Percentiles rank a stretch among this genome's conserved stretches.
Conservation (phyloP, 345 rosid species). For the Firmiana major region DNA sequence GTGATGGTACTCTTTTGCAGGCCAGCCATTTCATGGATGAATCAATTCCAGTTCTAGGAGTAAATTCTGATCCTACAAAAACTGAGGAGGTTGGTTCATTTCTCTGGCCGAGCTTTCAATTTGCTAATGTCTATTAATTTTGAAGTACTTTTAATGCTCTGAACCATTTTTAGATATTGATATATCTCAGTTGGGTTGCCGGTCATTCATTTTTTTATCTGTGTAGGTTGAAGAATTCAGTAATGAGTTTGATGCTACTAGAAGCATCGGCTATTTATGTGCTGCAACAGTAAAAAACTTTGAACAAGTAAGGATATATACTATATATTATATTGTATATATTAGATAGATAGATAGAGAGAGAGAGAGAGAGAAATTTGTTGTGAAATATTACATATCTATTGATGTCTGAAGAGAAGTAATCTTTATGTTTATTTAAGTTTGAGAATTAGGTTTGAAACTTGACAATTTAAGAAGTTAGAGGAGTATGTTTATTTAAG, state of each 20-base stretch:
- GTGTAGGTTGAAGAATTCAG: constrained; percentile 59
- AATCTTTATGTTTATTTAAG: no score
- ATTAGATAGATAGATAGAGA: no score
- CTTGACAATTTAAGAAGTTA: no score
- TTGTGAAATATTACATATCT: neutral
- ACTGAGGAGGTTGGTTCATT: constrained; percentile 57
- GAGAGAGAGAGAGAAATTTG: neutral
- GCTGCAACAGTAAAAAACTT: constrained; percentile 78
- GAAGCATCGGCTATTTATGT: constrained; percentile 88
- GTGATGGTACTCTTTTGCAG: constrained; percentile 93
- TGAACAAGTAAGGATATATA: constrained; percentile 51
- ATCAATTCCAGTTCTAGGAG: constrained; percentile 71
- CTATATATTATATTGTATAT: no score
- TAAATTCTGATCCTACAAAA: constrained; percentile 89
- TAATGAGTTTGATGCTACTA: constrained; percentile 76
- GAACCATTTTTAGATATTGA: neutral
- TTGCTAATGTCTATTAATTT: neutral
- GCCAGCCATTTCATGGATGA: constrained; percentile 87
- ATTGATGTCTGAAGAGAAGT: no score
- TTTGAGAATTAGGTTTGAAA: no score
- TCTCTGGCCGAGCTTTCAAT: neutral
- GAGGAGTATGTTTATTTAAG: no score
- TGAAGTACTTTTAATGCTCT: neutral
- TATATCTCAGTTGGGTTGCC: neutral
- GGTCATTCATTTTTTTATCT: neutral